A percentile compares a stretch with the other conserved stretches of the same genome.
phyloP scores from a whole-genome alignment of 2,329 filamentous ascomycete genomes.

The Aureobasidium zeae region DNA sequence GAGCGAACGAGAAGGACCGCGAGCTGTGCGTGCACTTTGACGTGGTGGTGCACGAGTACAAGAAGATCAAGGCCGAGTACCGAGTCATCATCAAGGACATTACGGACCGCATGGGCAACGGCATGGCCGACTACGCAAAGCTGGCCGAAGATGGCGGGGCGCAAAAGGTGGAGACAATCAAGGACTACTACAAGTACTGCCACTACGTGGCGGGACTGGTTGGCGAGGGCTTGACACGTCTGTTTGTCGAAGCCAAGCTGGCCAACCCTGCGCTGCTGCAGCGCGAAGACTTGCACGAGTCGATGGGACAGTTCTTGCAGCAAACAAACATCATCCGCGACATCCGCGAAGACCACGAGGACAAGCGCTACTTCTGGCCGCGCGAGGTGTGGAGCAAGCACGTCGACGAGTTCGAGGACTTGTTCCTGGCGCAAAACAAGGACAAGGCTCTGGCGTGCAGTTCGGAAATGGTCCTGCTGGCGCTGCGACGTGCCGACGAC shows the following conservation, averaged over 20 bases:
- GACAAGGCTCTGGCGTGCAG: slow-evolving; percentile 73
- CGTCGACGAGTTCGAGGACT: slow-evolving; percentile 77
- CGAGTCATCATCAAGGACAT: slow-evolving; percentile 84
- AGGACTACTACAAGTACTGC: slow-evolving; percentile 94
- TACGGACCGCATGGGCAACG: slow-evolving; percentile 88
- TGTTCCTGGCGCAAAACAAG: slow-evolving; percentile 73
- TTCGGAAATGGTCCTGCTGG: slow-evolving; percentile 90
- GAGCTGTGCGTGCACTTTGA: slow-evolving; percentile 90
- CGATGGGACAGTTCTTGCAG: slow-evolving; percentile 95
- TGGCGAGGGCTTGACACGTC: slow-evolving; percentile 78
- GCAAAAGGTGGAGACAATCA: slow-evolving; percentile 70
- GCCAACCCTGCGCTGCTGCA: slow-evolving; percentile 78
- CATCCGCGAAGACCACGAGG: slow-evolving; percentile 78
- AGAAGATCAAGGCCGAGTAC: slow-evolving; percentile 78
- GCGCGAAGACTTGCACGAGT: slow-evolving; percentile 73
- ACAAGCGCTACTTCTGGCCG: slow-evolving; percentile 87
- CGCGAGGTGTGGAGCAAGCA: slow-evolving; percentile 96
- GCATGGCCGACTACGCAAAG: slow-evolving; percentile 91
- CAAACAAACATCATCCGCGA: slow-evolving; percentile 99
- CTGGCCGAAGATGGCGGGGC: slow-evolving; percentile 55
- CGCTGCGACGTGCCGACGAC: slow-evolving; percentile 77
- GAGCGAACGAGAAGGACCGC: slow-evolving; percentile 86
- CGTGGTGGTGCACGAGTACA: slow-evolving; percentile 74
- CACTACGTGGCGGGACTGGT: slow-evolving; percentile 99
- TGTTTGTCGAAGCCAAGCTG: slow-evolving; percentile 80